Conservation (phyloP, 257 asterid species). For the Solanum microdontum region DNA sequence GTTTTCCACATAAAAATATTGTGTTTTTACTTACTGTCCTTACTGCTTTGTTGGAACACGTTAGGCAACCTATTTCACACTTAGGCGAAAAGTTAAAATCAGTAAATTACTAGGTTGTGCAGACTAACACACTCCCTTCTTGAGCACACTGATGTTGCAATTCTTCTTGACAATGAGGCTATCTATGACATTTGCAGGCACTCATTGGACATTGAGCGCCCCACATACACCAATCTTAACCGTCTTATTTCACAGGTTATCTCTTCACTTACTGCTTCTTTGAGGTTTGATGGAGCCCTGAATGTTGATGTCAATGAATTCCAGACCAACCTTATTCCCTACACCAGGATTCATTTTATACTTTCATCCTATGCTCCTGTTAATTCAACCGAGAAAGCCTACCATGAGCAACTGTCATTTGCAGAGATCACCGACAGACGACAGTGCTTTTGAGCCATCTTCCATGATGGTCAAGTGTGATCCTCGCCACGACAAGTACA, state of each 20-base stretch:
- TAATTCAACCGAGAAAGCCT: slow-evolving; percentile 12
- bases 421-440: slow-evolving; percentile 17
- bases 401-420: slow-evolving; percentile 15
- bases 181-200: slow-evolving; percentile 2
- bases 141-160: slow-evolving; percentile 18
- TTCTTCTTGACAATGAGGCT: slow-evolving; percentile 7
- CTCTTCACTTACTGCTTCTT: slow-evolving; percentile 17
- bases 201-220: slow-evolving; percentile 10
- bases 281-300: slow-evolving; percentile 21
- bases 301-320: slow-evolving; percentile 17
- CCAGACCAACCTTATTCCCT: slow-evolving; percentile 21
- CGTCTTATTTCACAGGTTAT: slow-evolving; percentile 19
- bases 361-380: slow-evolving; percentile 16
- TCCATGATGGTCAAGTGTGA: slow-evolving; percentile 22
- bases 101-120: too few relatives aligned
- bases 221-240: slow-evolving; percentile 19
- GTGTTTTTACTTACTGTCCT: too few relatives aligned
- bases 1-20: too few relatives aligned
- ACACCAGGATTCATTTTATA: slow-evolving; percentile 12
- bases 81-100: too few relatives aligned
- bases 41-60: too few relatives aligned
- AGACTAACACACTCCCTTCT: slow-evolving; percentile 2
- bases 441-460: slow-evolving; percentile 18
- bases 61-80: too few relatives aligned
- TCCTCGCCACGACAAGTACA: slow-evolving; percentile 16